Percentiles rank a stretch among this genome's conserved stretches.
Evolutionary conservation across 805 yeast genomes (phyloP).

Genomic region (Wickerhamomyces ciferrii): DNA sequence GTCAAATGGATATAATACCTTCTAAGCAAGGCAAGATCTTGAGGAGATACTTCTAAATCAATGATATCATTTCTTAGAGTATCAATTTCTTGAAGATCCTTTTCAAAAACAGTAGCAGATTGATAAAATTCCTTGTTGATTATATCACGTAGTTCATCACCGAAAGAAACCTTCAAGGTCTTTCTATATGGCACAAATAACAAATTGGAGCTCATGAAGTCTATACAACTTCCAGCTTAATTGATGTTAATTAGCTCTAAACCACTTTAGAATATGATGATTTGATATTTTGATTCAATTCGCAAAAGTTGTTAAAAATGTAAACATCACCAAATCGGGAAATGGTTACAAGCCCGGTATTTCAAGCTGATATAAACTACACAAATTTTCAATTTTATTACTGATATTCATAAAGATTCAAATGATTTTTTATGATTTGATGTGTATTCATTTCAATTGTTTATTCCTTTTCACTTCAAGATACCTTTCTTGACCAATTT

Average conservation of each 20-base stretch:
- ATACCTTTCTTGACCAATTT: conserved; percentile 15
- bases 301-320: neutral
- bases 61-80: conserved; percentile 37
- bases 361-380: too few relatives aligned
- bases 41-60: conserved; percentile 28
- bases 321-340: neutral
- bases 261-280: too few relatives aligned
- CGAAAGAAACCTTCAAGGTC: conserved; percentile 37
- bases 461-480: conserved; percentile 4
- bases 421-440: too few relatives aligned
- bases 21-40: conserved; percentile 31
- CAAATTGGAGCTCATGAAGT: conserved; percentile 29
- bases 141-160: conserved; percentile 31
- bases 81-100: conserved; percentile 38
- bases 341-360: too few relatives aligned
- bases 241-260: too few relatives aligned
- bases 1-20: conserved; percentile 37
- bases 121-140: conserved; percentile 46
- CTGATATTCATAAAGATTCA: too few relatives aligned
- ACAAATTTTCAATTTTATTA: too few relatives aligned
- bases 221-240: too few relatives aligned
- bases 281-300: neutral
- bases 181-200: conserved; percentile 46
- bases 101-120: conserved; percentile 32
- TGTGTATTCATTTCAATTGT: neutral